Conservation (phyloP, 768 basidiomycete genomes). For the Russula brevipes region DNA sequence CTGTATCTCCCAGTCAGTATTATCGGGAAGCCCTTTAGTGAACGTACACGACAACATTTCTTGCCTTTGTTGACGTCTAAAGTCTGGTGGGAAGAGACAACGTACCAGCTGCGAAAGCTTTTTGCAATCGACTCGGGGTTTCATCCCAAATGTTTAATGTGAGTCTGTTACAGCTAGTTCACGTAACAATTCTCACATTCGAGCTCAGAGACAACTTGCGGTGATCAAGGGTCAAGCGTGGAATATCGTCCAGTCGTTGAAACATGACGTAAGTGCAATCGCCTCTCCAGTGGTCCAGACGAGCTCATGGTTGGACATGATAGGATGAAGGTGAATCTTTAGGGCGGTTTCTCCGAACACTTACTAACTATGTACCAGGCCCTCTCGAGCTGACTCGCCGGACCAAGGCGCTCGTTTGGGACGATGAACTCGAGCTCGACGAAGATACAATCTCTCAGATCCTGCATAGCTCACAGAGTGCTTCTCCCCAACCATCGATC, state of each 20-base stretch:
- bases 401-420: constrained; percentile 76
- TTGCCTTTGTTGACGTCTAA: constrained; percentile 78
- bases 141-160: constrained; percentile 87
- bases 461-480: constrained; percentile 32
- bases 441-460: constrained; percentile 38
- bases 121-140: constrained; percentile 83
- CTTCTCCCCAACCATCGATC: constrained; percentile 57
- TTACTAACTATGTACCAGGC: constrained; percentile 40
- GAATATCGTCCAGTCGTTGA: constrained; percentile 82
- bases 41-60: constrained; percentile 76
- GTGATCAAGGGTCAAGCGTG: constrained; percentile 92
- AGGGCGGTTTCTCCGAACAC: not conserved
- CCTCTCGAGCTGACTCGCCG: constrained; percentile 86
- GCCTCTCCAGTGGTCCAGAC: not conserved
- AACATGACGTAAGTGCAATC: constrained; percentile 53
- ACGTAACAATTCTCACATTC: constrained; percentile 3
- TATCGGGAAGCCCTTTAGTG: constrained; percentile 81
- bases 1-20: constrained; percentile 79
- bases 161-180: constrained; percentile 27
- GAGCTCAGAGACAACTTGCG: constrained; percentile 69
- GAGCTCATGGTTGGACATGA: not conserved
- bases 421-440: constrained; percentile 67
- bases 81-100: constrained; percentile 87
- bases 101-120: constrained; percentile 65
- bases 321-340: constrained; percentile 65